phyloP scores from a whole-genome alignment of 306 rosid species.

The Vigna reflexopilosa region DNA sequence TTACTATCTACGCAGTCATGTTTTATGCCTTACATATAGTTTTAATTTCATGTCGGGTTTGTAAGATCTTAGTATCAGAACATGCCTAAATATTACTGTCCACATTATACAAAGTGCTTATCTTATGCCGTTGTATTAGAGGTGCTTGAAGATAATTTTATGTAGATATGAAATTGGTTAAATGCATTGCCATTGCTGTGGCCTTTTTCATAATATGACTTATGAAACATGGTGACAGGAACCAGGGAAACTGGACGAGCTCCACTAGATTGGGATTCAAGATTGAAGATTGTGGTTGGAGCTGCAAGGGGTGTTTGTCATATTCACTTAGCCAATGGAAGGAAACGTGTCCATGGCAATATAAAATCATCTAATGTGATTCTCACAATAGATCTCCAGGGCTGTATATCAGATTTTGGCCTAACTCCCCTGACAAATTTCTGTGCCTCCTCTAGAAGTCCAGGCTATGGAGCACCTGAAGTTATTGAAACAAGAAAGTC shows the following conservation, averaged over 20 bases:
- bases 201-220: conserved; percentile 9
- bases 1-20: neutral
- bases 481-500: conserved; percentile 64
- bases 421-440: conserved; percentile 65
- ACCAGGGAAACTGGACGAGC: conserved; percentile 62
- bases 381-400: conserved; percentile 65
- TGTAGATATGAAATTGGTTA: conserved; percentile 5
- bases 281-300: conserved; percentile 78
- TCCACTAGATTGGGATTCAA: conserved; percentile 81
- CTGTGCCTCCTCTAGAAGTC: conserved; percentile 58
- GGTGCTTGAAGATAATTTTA: neutral
- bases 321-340: conserved; percentile 78
- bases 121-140: neutral
- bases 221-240: conserved; percentile 63
- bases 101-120: neutral
- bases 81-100: neutral
- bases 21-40: conserved; percentile 1
- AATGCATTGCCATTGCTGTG: conserved; percentile 10
- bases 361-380: conserved; percentile 89
- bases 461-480: conserved; percentile 85
- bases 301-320: conserved; percentile 85
- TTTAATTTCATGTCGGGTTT: neutral
- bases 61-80: conserved; percentile 15
- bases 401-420: conserved; percentile 84
- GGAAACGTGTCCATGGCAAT: conserved; percentile 81